Evolutionary conservation across 83 land plant genomes (phyloP).

Genomic region (Picea abies): DNA sequence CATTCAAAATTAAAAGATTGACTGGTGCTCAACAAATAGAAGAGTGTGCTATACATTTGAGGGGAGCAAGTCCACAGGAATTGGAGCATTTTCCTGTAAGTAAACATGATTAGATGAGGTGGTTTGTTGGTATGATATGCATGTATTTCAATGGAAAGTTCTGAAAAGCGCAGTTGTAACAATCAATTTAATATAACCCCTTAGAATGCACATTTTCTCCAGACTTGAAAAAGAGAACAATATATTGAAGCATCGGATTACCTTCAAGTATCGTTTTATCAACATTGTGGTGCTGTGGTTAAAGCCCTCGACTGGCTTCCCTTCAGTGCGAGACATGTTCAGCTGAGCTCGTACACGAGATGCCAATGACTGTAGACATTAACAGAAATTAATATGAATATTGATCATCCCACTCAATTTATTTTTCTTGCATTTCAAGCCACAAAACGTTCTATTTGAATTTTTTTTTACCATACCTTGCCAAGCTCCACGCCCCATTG

Average conservation of each 20-base stretch:
- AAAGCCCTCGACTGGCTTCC: conserved; percentile 77
- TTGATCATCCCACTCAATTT: background rate
- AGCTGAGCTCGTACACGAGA: conserved; percentile 84
- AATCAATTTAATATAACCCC: background rate
- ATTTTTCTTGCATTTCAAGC: background rate
- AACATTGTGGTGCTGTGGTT: conserved; percentile 87
- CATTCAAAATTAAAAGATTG: too few relatives aligned
- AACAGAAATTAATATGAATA: background rate
- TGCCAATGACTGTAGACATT: conserved; percentile 69
- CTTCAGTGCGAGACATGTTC: conserved; percentile 58
- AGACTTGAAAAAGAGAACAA: conserved; percentile 4
- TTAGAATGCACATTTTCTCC: background rate
- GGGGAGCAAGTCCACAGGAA: background rate
- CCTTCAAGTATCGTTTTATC: conserved; percentile 80
- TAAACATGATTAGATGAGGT: background rate
- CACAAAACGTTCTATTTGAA: background rate
- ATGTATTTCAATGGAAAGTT: background rate
- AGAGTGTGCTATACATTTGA: too few relatives aligned
- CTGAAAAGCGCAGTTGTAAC: background rate
- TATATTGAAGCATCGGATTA: conserved; percentile 16
- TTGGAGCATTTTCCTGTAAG: conserved; percentile 9
- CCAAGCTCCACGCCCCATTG: conserved; percentile 99
- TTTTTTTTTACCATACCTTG: conserved; percentile 54
- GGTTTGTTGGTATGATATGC: background rate
- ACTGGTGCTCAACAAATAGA: too few relatives aligned